Evolutionary conservation across 352 stramenopile species (phyloP), one percentile per base, ranked within the genome.

Genomic region (Phytophthora quininea): DNA sequence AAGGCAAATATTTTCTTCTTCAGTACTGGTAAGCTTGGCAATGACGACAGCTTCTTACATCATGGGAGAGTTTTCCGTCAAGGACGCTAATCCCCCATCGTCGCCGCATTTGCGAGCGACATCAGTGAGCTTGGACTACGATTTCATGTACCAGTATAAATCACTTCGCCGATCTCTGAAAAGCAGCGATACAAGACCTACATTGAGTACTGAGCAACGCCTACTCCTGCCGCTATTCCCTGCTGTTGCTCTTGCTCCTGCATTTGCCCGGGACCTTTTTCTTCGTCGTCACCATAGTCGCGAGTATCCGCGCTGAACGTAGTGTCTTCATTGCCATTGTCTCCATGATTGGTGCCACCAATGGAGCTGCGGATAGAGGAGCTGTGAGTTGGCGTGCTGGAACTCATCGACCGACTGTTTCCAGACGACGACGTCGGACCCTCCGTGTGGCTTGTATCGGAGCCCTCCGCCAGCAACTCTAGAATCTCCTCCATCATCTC

Each of bases 141-240:
- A 24, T 10, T 42, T 15, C 5, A 24, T 24, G 19, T 24, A 24
- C 19, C 19, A 0, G 19, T 24, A 24, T 24, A 24, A 24, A 24
- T 24, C 19, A 24, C 19, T 24, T 24, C 19, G 19, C 19, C 19
- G 19, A 0, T 24, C n/a, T n/a, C 19, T 24, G 19, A 24, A 24
- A 14, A 55, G 38, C 38, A 58, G 24, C 2, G 29, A 58, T 32
- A 63, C 40, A 54, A 47, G 15, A 37, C 62, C 51, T 75, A 72
- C 68, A 65, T 69, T 58, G 62, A 45, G 27, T 55, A 45, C 37
- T 61, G 61, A 37, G 27, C 29, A 15, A 49, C 9, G 29, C 8
- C 47, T 65, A 45, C 32, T 52, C 31, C n/a, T 75, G 33, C 7
- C 12, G 62, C 35, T 59, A 24, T 24, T 19, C 12, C 29, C 7